Evolutionary conservation across 2,329 filamentous ascomycete genomes (phyloP), one percentile per base, ranked within the genome.

Genomic region (Lasiodiplodia sp.): DNA sequence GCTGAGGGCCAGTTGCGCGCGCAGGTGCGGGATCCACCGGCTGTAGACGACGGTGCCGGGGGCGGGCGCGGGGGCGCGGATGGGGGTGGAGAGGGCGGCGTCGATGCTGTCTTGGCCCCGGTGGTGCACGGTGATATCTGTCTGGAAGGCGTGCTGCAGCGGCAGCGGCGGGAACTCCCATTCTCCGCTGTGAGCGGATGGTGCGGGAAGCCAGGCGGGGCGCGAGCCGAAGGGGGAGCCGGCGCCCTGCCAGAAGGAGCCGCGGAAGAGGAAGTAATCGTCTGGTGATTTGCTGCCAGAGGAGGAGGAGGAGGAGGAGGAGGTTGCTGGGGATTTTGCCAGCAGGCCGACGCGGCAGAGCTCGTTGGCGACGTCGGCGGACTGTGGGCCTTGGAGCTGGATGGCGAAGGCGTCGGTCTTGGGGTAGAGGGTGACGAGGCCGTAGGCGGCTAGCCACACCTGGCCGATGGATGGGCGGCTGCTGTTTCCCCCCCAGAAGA

Each of bases 1-100:
- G 23, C 91, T 84, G 83, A 94, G 91, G 69, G 89, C 92, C 77
- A 94, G 94, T 71, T 88, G 91, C 82, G 94, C 90, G 69, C 88
- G 83, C 44, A 94, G 83, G 74, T 93, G 89, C 16, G 91, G 91
- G 70, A 94, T 90, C 82, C 89, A 94, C 69, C 92, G 88, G 76
- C 91, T 93, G 82, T 95, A 95, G 72, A 92, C 85, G 70, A 91
- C 85, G 1, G 89, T 86, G 3, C 91, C 91, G 0, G 91, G 90
- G 1, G 83, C 81, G 7, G 92, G 92, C 81, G 94, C 94, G 40
- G 88, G 85, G 1, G 89, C 88, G 11, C 92, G 88, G 10, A 91
- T 83, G 3, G 92, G 92, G n/a, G 37, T 16, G 53, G 53, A n/a
- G 70, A 71, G 11, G 65, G 69, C 52, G 79, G 94, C 92, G 78